Evolutionary conservation across 108 stramenopile species (phyloP).

Genomic region (Skeletonema costatum): DNA sequence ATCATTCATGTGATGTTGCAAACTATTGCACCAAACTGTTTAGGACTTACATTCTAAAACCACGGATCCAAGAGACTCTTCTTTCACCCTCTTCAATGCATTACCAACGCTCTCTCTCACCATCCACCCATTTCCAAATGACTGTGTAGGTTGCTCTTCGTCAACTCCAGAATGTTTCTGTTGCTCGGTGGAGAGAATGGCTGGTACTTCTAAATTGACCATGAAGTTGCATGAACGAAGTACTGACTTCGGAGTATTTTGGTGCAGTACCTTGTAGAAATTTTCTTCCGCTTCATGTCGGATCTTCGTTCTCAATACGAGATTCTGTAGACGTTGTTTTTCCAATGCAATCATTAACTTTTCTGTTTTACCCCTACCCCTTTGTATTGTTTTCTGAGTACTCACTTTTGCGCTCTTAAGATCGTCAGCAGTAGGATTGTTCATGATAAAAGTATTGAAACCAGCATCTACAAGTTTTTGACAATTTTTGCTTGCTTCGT

Average conservation of each 20-base stretch:
- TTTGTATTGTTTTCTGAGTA: background rate
- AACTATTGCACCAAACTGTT: background rate
- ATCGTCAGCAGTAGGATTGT: constrained; percentile 4
- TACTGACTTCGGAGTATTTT: constrained; percentile 57
- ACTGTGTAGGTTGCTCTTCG: constrained; percentile 7
- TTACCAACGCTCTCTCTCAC: constrained; percentile 37
- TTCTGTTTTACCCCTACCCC: background rate
- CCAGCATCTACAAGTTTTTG: constrained; percentile 75
- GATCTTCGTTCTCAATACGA: background rate
- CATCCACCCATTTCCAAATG: constrained; percentile 49
- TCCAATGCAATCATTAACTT: constrained; percentile 3
- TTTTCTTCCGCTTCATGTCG: constrained; percentile 44
- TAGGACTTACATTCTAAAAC: constrained; percentile 34
- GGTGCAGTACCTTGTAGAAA: constrained; percentile 42
- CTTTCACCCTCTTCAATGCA: constrained; percentile 38
- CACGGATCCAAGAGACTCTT: constrained; percentile 41
- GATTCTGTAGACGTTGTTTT: background rate
- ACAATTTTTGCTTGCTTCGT: constrained; percentile 23
- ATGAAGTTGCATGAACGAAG: constrained; percentile 47
- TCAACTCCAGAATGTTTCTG: constrained; percentile 6
- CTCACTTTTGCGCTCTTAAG: background rate
- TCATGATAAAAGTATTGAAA: constrained; percentile 57
- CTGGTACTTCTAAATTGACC: constrained; percentile 37
- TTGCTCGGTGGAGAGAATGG: constrained; percentile 14
- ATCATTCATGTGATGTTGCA: background rate